Evolutionary conservation across 495 filamentous ascomycete genomes (phyloP), one percentile per base, ranked within the genome.

Genomic region (Aspergillus ellipticus): DNA sequence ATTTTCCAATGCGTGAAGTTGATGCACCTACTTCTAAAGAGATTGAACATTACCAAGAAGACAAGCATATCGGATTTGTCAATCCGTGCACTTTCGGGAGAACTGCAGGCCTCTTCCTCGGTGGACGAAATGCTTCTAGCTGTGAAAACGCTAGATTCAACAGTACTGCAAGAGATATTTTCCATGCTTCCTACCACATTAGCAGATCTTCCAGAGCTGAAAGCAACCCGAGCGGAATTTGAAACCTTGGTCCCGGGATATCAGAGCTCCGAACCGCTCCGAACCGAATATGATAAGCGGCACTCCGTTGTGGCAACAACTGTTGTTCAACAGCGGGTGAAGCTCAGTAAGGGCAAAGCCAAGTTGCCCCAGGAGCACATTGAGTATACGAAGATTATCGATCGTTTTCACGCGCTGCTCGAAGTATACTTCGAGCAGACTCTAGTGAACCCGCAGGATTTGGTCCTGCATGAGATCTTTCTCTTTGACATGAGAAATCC

Each of bases 311-410:
- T 95, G 6, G 84, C 89, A 54, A 90, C 91, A 2, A 96, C 92
- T 0, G 85, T 96, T 16, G 83, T 96, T 20, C 88, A 89, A 46
- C 89, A 96, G 62, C 90, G 88, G 58, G 88, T 97, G 7, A 86
- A 89, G 62, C 76, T 98, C 42, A 94, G 86, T 69, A 89, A 87
- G 59, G 86, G 90, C 60, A 89, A 87, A 56, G 82, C 89, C 1
- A 77, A 81, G 20, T 73, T 97, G 10, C 86, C 89, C 0, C 74
- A 87, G n/a, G 75, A 88, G 53, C 90, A 94, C 61, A 76, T 82
- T 39, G 79, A 80, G 8, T 97, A 93, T 69, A 90, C 91, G 15
- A 68, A 79, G n/a, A 68, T 95, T 5, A 77, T 96, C 10, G 79
- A 90, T 64, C 71, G 74, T 5, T 75, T 93, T n/a, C 68, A 82